These are phyloP conservation scores for Suhomyces faveliae DNA, from an alignment of 805 yeast species.

Conservation along the genomic window DNA sequence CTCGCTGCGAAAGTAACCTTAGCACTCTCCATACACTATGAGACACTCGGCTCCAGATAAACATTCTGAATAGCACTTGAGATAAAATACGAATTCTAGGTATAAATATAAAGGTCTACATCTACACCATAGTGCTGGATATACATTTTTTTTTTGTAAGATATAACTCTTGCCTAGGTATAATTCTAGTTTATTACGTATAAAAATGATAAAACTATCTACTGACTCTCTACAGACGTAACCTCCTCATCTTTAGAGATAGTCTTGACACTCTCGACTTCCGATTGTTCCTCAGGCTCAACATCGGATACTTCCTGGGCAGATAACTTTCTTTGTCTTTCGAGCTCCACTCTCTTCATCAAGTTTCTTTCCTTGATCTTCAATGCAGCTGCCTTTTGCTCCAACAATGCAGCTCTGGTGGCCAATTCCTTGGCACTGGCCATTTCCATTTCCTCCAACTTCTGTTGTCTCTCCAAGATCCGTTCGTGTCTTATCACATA, in stretches of 20 bases:
- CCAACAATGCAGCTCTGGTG: constrained; percentile 70
- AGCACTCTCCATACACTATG: too few species aligned
- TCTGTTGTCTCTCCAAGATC: constrained; percentile 70
- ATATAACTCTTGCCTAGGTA: too few species aligned
- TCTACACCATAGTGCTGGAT: too few species aligned
- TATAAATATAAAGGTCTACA: too few species aligned
- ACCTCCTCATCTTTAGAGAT: not conserved
- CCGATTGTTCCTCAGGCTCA: constrained; percentile 1
- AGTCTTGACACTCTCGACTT: not conserved
- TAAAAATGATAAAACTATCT: not conserved
- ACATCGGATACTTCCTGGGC: not conserved
- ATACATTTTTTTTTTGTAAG: too few species aligned
- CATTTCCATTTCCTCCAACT: constrained; percentile 75
- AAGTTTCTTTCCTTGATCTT: constrained; percentile 62
- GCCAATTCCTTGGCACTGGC: constrained; percentile 74
- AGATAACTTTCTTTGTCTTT: constrained; percentile 15
- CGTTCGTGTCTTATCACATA: constrained; percentile 77
- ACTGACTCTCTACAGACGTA: not conserved
- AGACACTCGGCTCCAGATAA: too few species aligned
- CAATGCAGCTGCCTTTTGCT: constrained; percentile 69
- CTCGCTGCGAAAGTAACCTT: too few species aligned
- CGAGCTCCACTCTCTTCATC: constrained; percentile 39
- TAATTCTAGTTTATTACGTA: too few species aligned
- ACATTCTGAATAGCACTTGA: too few species aligned
- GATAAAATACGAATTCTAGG: too few species aligned